Evolutionary conservation across 163 green algal species (phyloP), one percentile per base, ranked within the genome.

Genomic region (Prototheca wickerhamii): DNA sequence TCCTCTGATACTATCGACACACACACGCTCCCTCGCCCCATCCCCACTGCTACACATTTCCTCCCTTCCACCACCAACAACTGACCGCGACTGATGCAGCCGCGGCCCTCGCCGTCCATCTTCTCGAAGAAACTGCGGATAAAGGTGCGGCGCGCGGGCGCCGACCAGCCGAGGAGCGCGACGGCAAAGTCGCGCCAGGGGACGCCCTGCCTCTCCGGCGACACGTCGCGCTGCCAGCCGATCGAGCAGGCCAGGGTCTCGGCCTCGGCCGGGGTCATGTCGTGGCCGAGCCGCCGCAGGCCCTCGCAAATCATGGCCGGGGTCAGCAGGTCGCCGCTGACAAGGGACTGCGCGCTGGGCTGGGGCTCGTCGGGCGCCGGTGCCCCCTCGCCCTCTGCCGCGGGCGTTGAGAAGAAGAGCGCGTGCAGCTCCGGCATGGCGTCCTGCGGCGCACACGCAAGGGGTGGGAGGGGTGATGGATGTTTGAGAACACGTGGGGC

Each of bases 61-160:
- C n/a, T n/a, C n/a, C n/a, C n/a, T n/a, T n/a, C n/a, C n/a, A n/a
- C n/a, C n/a, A n/a, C n/a, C n/a, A 74, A 70, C 60, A 96, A 72
- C 82, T 95, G 88, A 33, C 89, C 77, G 59, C 85, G 67, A 49
- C 64, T 78, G 23, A 96, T 83, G 25, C 61, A 71, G 28, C 88
- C 87, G 32, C 67, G 84, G n/a, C 64, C 58, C 68, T 96, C 87
- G 18, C 73, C 78, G 70, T 95, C 88, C 57, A 94, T 69, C 51
- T 78, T 51, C 26, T 82, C 67, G 66, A 95, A 95, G 59, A 95
- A 46, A 42, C 49, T 61, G 31, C 23, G 66, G 58, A 61, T 70
- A 49, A 64, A 68, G 61, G 34, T 50, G 59, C n/a, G 32, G 26
- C 7, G 8, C 26, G 15, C 23, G 5, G 46, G 46, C 46, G 46